Evolutionary conservation across 2,329 filamentous ascomycete species (phyloP).

Genomic region (Celoporthe dispersa): DNA sequence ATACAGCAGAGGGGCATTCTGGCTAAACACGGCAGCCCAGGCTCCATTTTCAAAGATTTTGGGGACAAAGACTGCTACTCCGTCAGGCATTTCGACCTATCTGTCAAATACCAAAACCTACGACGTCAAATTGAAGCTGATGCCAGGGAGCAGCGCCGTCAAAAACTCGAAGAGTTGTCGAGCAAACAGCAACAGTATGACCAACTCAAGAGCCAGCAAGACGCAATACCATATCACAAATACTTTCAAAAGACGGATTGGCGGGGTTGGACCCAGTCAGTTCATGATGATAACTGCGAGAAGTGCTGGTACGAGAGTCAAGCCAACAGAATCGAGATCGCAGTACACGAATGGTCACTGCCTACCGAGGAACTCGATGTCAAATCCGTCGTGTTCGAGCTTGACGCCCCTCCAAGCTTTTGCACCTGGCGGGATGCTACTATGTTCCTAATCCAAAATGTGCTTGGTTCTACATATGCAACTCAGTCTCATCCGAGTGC

Average conservation of each 20-base stretch:
- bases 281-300: slow-evolving; percentile 36
- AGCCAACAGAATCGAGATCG: slow-evolving; percentile 49
- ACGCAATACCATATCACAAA: slow-evolving; percentile 16
- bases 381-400: slow-evolving; percentile 58
- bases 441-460: slow-evolving; percentile 44
- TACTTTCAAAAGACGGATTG: neutral
- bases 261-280: neutral
- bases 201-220: slow-evolving; percentile 33
- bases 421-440: slow-evolving; percentile 55
- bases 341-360: slow-evolving; percentile 61
- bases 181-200: slow-evolving; percentile 37
- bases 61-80: slow-evolving; percentile 46
- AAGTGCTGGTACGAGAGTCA: slow-evolving; percentile 40
- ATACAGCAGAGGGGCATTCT: slow-evolving; percentile 40
- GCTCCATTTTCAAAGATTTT: slow-evolving; percentile 45
- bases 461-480: slow-evolving; percentile 39
- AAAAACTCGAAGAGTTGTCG: slow-evolving; percentile 42
- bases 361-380: slow-evolving; percentile 39
- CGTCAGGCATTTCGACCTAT: slow-evolving; percentile 53
- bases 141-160: slow-evolving; percentile 37
- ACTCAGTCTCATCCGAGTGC: neutral
- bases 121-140: slow-evolving; percentile 42
- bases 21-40: slow-evolving; percentile 29
- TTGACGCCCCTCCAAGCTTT: slow-evolving; percentile 47
- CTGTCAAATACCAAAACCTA: slow-evolving; percentile 43